A percentile compares a stretch with the other conserved stretches of the same genome.
phyloP scores from a whole-genome alignment of 2,329 filamentous ascomycete species.

The Verticillium longisporum region DNA sequence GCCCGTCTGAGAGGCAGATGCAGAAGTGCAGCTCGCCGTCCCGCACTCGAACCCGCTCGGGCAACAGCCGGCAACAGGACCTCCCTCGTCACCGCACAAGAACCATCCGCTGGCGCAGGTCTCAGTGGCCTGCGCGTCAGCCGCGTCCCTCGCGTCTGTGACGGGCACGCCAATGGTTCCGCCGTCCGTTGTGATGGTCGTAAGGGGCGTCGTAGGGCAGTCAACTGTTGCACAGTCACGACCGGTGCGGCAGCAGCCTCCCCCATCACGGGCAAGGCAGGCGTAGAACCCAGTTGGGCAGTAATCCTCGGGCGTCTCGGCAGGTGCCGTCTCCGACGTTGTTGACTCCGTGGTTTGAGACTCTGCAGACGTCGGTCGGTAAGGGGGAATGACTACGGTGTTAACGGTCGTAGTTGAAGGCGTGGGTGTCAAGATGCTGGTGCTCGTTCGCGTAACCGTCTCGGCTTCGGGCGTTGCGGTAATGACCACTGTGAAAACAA shows the following conservation, averaged over 20 bases:
- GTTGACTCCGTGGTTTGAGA: constrained; percentile 24
- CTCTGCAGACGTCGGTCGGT: constrained; percentile 34
- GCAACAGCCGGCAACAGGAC: constrained; percentile 75
- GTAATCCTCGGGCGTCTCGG: constrained; percentile 31
- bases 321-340: constrained; percentile 17
- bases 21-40: constrained; percentile 60
- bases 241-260: constrained; percentile 80
- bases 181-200: constrained; percentile 61
- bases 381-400: constrained; percentile 35
- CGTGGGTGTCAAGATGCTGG: constrained; percentile 24
- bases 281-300: constrained; percentile 92
- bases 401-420: constrained; percentile 28
- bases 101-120: constrained; percentile 78
- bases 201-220: constrained; percentile 57
- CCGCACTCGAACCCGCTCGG: constrained; percentile 71
- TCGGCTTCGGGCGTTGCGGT: constrained; percentile 27
- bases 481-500: constrained; percentile 31
- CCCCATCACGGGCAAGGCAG: constrained; percentile 77
- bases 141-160: constrained; percentile 32
- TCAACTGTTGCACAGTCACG: constrained; percentile 76
- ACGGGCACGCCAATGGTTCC: constrained; percentile 64
- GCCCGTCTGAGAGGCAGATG: constrained; percentile 43
- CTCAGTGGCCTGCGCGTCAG: constrained; percentile 28
- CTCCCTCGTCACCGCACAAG: constrained; percentile 50
- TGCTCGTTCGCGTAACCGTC: constrained; percentile 29